Evolutionary conservation across 2,329 filamentous ascomycete genomes (phyloP), one percentile per base, ranked within the genome.

Genomic region (Tolypocladium paradoxum): DNA sequence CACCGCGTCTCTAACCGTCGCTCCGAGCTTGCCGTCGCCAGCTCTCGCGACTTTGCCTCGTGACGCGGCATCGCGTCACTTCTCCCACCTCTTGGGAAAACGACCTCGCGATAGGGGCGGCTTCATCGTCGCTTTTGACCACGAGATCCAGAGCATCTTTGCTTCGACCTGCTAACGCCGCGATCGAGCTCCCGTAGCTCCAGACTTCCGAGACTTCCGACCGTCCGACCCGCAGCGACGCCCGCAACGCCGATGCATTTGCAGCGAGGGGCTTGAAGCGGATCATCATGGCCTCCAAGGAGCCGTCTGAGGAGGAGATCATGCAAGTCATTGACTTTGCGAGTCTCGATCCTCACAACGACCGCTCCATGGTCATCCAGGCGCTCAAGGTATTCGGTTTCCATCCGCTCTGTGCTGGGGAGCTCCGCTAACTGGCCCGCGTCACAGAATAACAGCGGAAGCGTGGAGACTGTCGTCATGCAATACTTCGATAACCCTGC

Each of bases 401-500:
- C 27, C 12, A 20, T 2, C 9, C n/a, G 18, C 27, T 14, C 8
- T 27, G 6, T 12, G 9, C 22, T 18, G 34, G 31, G 5, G 11
- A 49, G 46, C 20, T 27, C 43, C 9, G 22, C 55, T 58, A 31
- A 55, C 52, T 48, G 24, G 27, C 12, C 38, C 9, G n/a, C 40
- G 22, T 52, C 51, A 8, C 46, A 70, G 67, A 65, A 63, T 55
- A 70, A 80, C 56, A 71, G 69, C 36, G 70, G 74, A 46, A 73
- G 76, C 58, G 59, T 75, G 35, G 70, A 77, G 46, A 65, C 69
- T 24, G 79, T 82, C 2, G 63, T 78, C 1, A 71, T 71, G 53
- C 75, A 82, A 51, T 82, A 70, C 58, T 79, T 75, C 50, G 77
- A 83, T 56, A 68, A 76, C 49, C 58, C 72, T 3, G 64, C 66